Conservation (phyloP, 306 rosid species). For the Vigna radiata region DNA sequence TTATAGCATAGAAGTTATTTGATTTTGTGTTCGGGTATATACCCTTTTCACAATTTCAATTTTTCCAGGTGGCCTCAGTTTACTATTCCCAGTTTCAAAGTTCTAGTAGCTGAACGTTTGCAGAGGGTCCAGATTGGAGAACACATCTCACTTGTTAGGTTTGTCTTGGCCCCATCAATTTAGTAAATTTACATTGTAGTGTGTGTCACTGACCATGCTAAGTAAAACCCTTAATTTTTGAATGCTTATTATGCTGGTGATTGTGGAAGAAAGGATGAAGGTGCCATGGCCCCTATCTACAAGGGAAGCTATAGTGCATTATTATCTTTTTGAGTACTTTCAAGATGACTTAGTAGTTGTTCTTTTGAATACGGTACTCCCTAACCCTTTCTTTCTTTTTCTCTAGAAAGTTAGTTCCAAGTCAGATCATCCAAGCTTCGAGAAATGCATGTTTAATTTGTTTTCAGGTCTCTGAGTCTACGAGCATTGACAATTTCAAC, state of each 20-base stretch:
- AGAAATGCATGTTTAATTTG: conserved; percentile 32
- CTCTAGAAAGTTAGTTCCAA: not conserved
- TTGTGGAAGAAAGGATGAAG: conserved; percentile 95
- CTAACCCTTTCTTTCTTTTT: conserved; percentile 13
- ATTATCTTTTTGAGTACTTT: conserved; percentile 80
- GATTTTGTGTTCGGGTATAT: conserved; percentile 12
- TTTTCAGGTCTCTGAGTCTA: conserved; percentile 67
- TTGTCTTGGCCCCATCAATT: conserved; percentile 43
- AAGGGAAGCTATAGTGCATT: conserved; percentile 86
- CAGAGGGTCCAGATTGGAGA: conserved; percentile 75
- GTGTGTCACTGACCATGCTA: conserved; percentile 7
- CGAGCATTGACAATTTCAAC: conserved; percentile 58
- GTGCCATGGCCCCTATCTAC: conserved; percentile 89
- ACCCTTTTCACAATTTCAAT: conserved; percentile 36
- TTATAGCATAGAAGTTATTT: conserved; percentile 1
- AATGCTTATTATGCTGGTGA: conserved; percentile 58
- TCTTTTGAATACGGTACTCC: conserved; percentile 80
- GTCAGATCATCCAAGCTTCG: conserved; percentile 40
- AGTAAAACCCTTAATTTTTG: conserved; percentile 37
- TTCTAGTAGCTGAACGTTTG: conserved; percentile 64
- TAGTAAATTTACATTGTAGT: not conserved
- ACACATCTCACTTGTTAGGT: conserved; percentile 87
- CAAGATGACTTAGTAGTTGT: conserved; percentile 83
- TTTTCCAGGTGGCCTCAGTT: conserved; percentile 91
- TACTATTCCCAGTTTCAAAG: conserved; percentile 76